Evolutionary conservation across 257 asterid species (phyloP).

Genomic region (Fraxinus cuspidata): DNA sequence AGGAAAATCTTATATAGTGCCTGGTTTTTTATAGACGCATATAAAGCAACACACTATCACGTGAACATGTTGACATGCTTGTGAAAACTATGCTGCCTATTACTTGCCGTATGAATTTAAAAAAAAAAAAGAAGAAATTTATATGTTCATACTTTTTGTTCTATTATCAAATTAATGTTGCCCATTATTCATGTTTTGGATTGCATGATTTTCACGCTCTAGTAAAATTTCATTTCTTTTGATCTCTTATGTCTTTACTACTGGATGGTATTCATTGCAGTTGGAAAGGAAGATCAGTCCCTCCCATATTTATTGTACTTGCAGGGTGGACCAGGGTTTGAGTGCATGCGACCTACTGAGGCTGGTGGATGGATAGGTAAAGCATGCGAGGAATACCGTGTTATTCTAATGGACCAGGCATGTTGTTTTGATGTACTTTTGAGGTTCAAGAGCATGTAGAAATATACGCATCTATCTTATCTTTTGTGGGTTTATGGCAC

Average conservation of each 20-base stretch:
- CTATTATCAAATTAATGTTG: background rate
- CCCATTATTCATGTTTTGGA: background rate
- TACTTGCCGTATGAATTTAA: background rate
- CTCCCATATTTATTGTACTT: conserved; percentile 77
- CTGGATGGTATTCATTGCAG: conserved; percentile 44
- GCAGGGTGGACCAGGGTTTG: conserved; percentile 99
- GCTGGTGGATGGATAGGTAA: conserved; percentile 89
- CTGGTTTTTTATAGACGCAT: background rate
- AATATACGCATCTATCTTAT: conserved; percentile 3
- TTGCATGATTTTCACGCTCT: conserved; percentile 13
- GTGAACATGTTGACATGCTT: background rate
- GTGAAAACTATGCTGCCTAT: conserved; percentile 1
- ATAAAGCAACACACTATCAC: background rate
- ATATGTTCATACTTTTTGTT: background rate
- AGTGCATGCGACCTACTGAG: conserved; percentile 82
- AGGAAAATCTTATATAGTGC: background rate
- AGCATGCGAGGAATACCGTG: conserved; percentile 90
- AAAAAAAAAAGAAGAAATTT: no score
- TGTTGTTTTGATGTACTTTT: conserved; percentile 23
- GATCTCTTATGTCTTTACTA: conserved; percentile 24
- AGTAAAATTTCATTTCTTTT: conserved; percentile 8
- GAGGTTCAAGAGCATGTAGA: conserved; percentile 7
- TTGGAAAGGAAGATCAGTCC: conserved; percentile 83
- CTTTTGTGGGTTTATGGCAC: conserved; percentile 42
- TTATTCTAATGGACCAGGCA: conserved; percentile 96